Conservation (phyloP, 2,329 filamentous ascomycete species). For the Beauveria rudraprayagi region DNA sequence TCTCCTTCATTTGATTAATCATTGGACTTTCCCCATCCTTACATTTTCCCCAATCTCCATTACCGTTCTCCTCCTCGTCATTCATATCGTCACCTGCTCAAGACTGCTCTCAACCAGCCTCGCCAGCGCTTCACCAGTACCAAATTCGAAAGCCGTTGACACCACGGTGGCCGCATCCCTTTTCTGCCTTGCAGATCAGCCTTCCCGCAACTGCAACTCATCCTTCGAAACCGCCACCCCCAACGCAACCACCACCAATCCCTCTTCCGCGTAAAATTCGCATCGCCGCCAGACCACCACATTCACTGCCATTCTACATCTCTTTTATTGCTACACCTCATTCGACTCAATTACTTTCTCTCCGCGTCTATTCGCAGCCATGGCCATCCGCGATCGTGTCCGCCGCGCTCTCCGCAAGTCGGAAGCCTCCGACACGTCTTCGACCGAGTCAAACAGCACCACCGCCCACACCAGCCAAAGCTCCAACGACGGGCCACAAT, state of each 20-base stretch:
- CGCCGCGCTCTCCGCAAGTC: conserved; percentile 33
- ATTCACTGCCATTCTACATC: not conserved
- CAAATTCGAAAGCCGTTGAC: conserved; percentile 5
- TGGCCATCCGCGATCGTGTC: conserved; percentile 36
- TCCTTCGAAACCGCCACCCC: conserved; percentile 3
- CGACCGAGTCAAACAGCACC: conserved; percentile 24
- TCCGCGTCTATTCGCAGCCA: conserved; percentile 19
- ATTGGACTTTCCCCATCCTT: not conserved
- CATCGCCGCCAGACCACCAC: not conserved
- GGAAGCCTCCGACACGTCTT: conserved; percentile 24
- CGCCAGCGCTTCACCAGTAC: not conserved
- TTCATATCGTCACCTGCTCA: not conserved
- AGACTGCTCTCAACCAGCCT: not conserved
- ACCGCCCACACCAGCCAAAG: conserved; percentile 20
- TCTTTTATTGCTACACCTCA: not conserved
- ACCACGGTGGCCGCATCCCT: not conserved
- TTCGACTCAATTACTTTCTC: not conserved
- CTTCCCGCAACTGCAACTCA: not conserved
- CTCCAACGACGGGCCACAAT: conserved; percentile 20
- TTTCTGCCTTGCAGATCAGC: conserved; percentile 6
- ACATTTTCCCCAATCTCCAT: not conserved
- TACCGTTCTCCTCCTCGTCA: not conserved
- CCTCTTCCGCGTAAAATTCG: not conserved
- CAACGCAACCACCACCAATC: conserved; percentile 1
- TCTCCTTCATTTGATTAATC: not conserved